phyloP scores from a whole-genome alignment of 1,139 yeast genomes.

The Taphrina confusa region DNA sequence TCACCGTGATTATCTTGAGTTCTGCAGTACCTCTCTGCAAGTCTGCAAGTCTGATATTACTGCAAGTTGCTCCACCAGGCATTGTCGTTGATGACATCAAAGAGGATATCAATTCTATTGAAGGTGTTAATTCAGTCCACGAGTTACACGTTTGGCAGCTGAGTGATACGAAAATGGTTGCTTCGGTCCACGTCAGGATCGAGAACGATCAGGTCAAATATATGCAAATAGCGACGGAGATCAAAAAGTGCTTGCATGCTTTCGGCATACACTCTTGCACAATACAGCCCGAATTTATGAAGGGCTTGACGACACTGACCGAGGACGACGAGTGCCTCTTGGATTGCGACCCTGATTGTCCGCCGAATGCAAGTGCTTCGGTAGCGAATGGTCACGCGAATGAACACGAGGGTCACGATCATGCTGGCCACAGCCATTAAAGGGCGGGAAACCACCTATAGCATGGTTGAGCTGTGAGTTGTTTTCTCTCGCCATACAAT shows the following conservation, averaged over 20 bases:
- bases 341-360: conserved; percentile 32
- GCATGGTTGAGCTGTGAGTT: too few species aligned
- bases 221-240: conserved; percentile 68
- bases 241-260: conserved; percentile 74
- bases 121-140: conserved; percentile 80
- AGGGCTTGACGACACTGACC: conserved; percentile 12
- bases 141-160: conserved; percentile 97
- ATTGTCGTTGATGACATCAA: conserved; percentile 75
- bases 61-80: conserved; percentile 88
- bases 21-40: conserved; percentile 89
- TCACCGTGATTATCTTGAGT: conserved; percentile 83
- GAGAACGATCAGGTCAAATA: conserved; percentile 52
- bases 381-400: not conserved
- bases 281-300: conserved; percentile 55
- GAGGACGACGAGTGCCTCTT: conserved; percentile 26
- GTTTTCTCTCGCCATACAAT: too few species aligned
- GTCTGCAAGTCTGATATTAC: conserved; percentile 78
- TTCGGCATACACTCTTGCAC: conserved; percentile 93
- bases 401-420: not conserved
- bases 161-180: conserved; percentile 82
- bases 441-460: too few species aligned
- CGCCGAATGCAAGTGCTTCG: conserved; percentile 10
- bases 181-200: conserved; percentile 83
- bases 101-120: conserved; percentile 57
- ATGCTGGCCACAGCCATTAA: conserved; percentile 15